Evolutionary conservation across 2,329 filamentous ascomycete species (phyloP), one percentile per base, ranked within the genome.

Genomic region (Ceratocystis alfenasii): DNA sequence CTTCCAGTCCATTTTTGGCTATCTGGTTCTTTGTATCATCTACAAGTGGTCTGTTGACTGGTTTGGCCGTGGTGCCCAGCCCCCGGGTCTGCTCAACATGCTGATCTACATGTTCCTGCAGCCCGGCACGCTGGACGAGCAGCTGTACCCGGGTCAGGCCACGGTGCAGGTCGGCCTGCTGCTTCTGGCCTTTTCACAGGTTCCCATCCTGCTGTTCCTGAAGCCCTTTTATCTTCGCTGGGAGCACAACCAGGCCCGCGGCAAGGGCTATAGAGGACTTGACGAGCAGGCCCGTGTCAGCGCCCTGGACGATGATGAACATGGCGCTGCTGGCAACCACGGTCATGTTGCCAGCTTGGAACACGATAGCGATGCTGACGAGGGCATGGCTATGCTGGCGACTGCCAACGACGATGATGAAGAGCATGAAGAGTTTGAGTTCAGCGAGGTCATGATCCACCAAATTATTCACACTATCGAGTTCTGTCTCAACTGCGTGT

Each of bases 381-480:
- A 95, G 70, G 90, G 89, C 57, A 85, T 88, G 67, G 90, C 88
- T 65, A 89, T 96, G 86, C 91, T 96, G 73, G 89, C 90, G 1
- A 87, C 95, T 74, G 90, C 94, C 73, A 79, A 76, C 30, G 65
- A 68, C 5, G 83, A 86, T 41, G 82, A 81, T 55, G 89, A 90
- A 62, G 92, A 92, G 71, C 90, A 96, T 71, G 92, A 94, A 72
- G 94, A 99, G 74, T 99, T 99, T 75, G 94, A 99, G 72, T 99
- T 99, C 75, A 85, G 88, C 68, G 94, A 99, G 75, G 84, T 91
- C 69, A 96, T 99, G 91, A 99, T 99, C 73, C 94, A 99, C 78
- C 94, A 99, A 76, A 85, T 96, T 74, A 99, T 99, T 73, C 95
- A 97, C 79, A 97, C 93, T 20, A 97, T 97, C 73, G 90, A 99